These are phyloP conservation scores for Fraxinus paxiana DNA, from an alignment of 305 asterid genomes.

Conservation along the genomic window DNA sequence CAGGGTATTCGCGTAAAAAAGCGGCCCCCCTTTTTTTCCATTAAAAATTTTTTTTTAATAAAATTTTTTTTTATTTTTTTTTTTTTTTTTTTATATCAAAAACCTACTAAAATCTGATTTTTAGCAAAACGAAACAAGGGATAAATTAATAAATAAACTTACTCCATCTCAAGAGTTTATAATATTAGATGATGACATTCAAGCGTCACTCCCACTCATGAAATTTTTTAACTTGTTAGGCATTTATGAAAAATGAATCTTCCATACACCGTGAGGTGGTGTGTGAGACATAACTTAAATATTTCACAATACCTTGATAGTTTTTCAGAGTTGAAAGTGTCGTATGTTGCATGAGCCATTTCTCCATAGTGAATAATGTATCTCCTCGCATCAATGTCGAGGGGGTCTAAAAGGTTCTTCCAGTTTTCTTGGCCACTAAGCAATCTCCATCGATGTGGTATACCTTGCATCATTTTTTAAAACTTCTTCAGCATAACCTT, in stretches of 20 bases:
- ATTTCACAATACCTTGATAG: conserved; percentile 8
- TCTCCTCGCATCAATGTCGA: conserved; percentile 26
- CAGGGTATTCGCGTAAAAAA: too few species aligned
- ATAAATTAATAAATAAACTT: too few species aligned
- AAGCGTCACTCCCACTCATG: neutral
- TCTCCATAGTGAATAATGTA: conserved; percentile 35
- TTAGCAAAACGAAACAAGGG: neutral
- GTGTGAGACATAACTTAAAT: neutral
- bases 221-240: neutral
- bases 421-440: conserved; percentile 37
- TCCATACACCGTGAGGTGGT: neutral
- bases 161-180: neutral
- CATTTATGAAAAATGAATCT: neutral
- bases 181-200: neutral
- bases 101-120: too few species aligned
- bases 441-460: conserved; percentile 30
- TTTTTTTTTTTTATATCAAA: conserved; percentile 15
- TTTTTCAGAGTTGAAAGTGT: conserved; percentile 28
- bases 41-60: too few species aligned
- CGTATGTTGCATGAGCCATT: conserved; percentile 36
- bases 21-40: too few species aligned
- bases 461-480: neutral
- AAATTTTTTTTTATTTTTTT: too few species aligned
- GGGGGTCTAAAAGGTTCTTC: conserved; percentile 32
- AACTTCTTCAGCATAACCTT: neutral